Evolutionary conservation across 139 green algal genomes (phyloP).

Genomic region (Ettlia oleoabundans): DNA sequence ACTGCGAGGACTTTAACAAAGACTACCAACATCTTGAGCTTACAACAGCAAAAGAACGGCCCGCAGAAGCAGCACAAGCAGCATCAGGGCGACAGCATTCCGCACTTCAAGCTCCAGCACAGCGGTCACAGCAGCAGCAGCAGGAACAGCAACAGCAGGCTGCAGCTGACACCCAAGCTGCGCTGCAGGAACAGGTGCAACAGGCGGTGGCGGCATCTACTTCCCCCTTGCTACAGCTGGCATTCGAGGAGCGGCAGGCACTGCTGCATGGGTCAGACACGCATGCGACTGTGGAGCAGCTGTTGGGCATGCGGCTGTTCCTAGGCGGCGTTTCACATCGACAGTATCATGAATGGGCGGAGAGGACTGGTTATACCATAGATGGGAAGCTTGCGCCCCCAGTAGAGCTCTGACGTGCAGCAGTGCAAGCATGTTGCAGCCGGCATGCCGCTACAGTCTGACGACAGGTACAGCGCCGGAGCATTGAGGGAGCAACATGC

Average conservation of each 20-base stretch:
- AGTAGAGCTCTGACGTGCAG: no score
- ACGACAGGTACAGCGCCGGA: no score
- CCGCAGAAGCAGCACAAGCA: background rate
- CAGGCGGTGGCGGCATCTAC: background rate
- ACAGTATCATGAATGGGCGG: conserved; percentile 3
- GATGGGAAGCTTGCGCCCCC: no score
- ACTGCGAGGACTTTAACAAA: no score
- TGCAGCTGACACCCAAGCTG: no score
- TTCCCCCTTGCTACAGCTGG: background rate
- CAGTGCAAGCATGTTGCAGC: no score
- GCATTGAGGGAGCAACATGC: no score
- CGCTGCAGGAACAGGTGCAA: background rate
- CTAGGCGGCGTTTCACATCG: conserved; percentile 27
- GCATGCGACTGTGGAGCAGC: conserved; percentile 11
- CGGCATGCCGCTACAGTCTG: no score
- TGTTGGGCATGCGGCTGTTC: conserved; percentile 45
- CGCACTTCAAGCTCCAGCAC: no score
- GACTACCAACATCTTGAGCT: no score
- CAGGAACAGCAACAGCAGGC: background rate
- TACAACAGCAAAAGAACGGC: no score
- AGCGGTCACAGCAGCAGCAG: conserved; percentile 4
- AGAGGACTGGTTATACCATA: background rate
- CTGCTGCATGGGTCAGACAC: background rate
- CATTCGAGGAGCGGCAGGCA: background rate
- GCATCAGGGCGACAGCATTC: no score